Percentiles rank a stretch among this genome's conserved stretches.
Conservation (phyloP, 73 alveolate species). For the Blepharisma stoltei region DNA sequence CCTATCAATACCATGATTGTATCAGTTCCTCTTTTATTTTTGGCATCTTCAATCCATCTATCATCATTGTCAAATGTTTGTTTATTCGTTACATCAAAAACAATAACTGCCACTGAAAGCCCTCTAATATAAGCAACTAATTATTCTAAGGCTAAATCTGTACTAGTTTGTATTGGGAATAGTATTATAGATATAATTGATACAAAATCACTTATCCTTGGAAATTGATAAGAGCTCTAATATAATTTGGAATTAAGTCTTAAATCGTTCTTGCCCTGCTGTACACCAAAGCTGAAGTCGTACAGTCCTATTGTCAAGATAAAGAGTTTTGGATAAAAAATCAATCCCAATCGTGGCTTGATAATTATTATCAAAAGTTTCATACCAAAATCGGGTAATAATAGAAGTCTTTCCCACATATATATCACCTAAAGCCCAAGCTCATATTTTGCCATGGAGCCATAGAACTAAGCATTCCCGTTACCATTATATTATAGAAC, state of each 20-base stretch:
- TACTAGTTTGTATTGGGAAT: too few relatives aligned
- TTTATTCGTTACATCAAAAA: conserved; percentile 66
- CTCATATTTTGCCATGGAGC: conserved; percentile 38
- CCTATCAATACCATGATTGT: conserved; percentile 86
- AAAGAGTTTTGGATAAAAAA: conserved; percentile 95
- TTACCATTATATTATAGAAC: too few relatives aligned
- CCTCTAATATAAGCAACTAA: too few relatives aligned
- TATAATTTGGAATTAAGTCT: conserved; percentile 71
- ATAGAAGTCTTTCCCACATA: conserved; percentile 61
- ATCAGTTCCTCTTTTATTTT: conserved; percentile 82
- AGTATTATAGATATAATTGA: too few relatives aligned
- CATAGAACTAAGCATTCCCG: background rate
- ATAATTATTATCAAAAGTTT: conserved; percentile 73
- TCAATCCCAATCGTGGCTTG: conserved; percentile 99
- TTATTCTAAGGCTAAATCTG: too few relatives aligned
- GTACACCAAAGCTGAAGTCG: conserved; percentile 89
- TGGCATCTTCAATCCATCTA: conserved; percentile 87
- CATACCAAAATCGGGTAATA: conserved; percentile 60
- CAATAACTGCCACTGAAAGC: conserved; percentile 67
- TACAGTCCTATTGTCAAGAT: conserved; percentile 85
- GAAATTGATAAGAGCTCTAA: too few relatives aligned
- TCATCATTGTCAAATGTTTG: conserved; percentile 58
- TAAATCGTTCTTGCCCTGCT: conserved; percentile 77
- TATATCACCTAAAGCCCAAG: conserved; percentile 53
- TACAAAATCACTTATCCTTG: too few relatives aligned